Base-by-base conservation (phyloP, 1,284 basidiomycete genomes). In the Sanghuangporus sanghuang region DNA sequence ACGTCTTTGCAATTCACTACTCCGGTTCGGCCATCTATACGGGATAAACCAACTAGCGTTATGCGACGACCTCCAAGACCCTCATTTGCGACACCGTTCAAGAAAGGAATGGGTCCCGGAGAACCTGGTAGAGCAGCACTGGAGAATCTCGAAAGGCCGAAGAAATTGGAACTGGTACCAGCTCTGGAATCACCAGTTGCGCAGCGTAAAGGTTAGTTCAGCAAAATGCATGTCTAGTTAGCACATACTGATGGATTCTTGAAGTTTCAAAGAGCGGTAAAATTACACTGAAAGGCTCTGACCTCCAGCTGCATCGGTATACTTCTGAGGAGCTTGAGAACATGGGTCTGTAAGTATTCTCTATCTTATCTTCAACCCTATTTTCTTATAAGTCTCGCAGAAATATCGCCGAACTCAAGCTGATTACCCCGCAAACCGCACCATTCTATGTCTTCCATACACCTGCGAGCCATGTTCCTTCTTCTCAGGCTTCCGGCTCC, bases 41-140 rank as follows among this genome's bases (percentile, higher is more conserved):
- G 70, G 77, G 27, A 78, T 77, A 0, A 75, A 75, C 9, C 71
- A 72, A 11, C 66, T 69, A 21, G 61, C 49, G 67, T 59, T 59
- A 63, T 42, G 36, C 68, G 74, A 64, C 68, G 74, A 64, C 60
- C 77, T 72, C 55, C 69, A 14, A 69, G 64, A 58, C 48, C 76
- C 23, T 78, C 75, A 57, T 92, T 92, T 68, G 72, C 80, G 1
- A 90, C 89, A 0, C 90, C 90, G 0, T 92, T 92, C 74, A 92
- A 90, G 71, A 65, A 74, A 6, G 83, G 81, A 2, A 77, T 83
- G 76, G 76, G 75, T 50, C 85, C 84, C 21, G 82, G 82, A n/a
- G 79, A 85, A 66, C 74, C 78, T 11, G 83, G 81, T 4, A 72
- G 78, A 36, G n/a, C 69, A 69, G 66, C 69, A 80, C 21, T 73